phyloP scores from a whole-genome alignment of 2,329 filamentous ascomycete genomes.

The Aspergillus floridensis region DNA sequence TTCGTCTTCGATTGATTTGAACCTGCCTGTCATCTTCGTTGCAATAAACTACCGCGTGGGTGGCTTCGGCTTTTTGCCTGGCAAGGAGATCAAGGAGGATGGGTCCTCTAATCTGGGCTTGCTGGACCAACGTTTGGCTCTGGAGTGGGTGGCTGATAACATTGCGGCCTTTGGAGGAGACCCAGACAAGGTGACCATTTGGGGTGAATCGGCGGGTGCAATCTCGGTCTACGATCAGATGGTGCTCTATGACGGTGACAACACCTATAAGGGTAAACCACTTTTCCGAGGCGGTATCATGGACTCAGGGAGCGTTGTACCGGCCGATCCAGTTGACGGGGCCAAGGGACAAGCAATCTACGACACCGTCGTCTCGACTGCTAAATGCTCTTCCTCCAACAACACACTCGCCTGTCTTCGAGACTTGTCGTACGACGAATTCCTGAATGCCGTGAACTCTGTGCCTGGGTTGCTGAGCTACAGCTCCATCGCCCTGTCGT shows the following conservation, averaged over 20 bases:
- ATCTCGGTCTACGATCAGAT: constrained; percentile 78
- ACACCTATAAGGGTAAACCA: constrained; percentile 69
- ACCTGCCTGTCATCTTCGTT: constrained; percentile 70
- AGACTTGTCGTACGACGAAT: constrained; percentile 44
- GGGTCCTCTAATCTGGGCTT: constrained; percentile 69
- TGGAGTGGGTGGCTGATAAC: constrained; percentile 76
- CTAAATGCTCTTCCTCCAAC: constrained; percentile 44
- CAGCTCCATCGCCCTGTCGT: constrained; percentile 66
- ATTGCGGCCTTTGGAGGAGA: constrained; percentile 77
- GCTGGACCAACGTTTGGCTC: constrained; percentile 67
- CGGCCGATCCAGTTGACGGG: constrained; percentile 63
- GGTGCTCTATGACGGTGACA: constrained; percentile 68
- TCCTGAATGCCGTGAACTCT: constrained; percentile 64
- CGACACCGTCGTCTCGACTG: constrained; percentile 45
- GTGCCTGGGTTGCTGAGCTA: constrained; percentile 69
- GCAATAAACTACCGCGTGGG: constrained; percentile 75
- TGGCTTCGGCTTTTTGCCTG: constrained; percentile 71
- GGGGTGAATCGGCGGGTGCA: constrained; percentile 69
- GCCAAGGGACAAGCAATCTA: constrained; percentile 62
- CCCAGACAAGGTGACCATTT: constrained; percentile 73
- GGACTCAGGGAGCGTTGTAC: constrained; percentile 66
- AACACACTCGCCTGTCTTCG: constrained; percentile 52
- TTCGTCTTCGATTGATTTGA: constrained; percentile 42
- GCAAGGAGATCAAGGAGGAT: constrained; percentile 64
- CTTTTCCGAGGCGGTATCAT: constrained; percentile 77